phyloP scores from a whole-genome alignment of 139 green algal species.

The Picochlorum sp. region DNA sequence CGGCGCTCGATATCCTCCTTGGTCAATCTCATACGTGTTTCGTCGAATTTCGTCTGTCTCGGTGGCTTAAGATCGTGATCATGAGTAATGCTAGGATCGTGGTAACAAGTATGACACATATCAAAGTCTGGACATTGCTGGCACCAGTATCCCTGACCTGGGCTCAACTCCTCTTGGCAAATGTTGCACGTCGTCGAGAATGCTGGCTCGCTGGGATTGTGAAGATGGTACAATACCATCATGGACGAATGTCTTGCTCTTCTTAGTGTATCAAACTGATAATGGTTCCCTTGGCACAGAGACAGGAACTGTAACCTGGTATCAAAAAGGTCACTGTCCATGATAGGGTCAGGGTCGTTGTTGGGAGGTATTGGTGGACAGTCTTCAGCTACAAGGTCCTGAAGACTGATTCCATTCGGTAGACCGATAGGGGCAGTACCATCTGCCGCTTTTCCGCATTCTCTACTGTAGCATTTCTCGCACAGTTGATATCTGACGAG shows the following conservation, averaged over 20 bases:
- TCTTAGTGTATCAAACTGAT: conserved; percentile 96
- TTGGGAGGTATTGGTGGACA: conserved; percentile 17
- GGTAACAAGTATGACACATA: conserved; percentile 74
- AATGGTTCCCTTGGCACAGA: conserved; percentile 98
- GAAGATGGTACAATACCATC: conserved; percentile 99
- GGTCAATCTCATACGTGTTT: conserved; percentile 57
- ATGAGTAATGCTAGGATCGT: conserved; percentile 36
- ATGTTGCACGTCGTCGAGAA: conserved; percentile 84
- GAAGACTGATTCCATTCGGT: conserved; percentile 20
- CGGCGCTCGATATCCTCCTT: conserved; percentile 65
- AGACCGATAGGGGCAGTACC: conserved; percentile 13
- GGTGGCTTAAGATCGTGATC: conserved; percentile 55
- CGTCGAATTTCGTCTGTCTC: conserved; percentile 55
- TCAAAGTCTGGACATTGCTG: conserved; percentile 87
- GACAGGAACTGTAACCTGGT: conserved; percentile 86
- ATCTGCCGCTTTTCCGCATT: neutral
- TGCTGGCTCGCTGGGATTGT: conserved; percentile 84
- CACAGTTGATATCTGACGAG: conserved; percentile 43
- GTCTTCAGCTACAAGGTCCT: conserved; percentile 16
- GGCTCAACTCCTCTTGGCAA: conserved; percentile 79
- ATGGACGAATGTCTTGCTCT: conserved; percentile 96
- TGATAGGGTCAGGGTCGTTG: conserved; percentile 42
- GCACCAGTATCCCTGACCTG: conserved; percentile 81
- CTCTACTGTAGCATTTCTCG: conserved; percentile 28
- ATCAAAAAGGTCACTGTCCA: conserved; percentile 92